Evolutionary conservation across 208 protist genomes (phyloP).

Genomic region (Crithidia fasciculata): DNA sequence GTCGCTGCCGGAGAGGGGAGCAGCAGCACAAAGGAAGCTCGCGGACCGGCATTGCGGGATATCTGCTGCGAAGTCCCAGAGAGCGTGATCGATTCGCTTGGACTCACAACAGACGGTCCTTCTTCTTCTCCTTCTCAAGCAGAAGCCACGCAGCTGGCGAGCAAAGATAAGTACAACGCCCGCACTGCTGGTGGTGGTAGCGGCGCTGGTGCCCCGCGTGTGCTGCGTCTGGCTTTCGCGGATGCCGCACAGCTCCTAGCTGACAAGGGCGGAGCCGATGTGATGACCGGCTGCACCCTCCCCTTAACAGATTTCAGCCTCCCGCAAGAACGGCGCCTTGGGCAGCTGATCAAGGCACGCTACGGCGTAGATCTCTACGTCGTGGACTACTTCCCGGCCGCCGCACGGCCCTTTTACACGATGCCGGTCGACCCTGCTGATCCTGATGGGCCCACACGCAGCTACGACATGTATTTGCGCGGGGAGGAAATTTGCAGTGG

Average conservation of each 20-base stretch:
- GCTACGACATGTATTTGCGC: conserved; percentile 99
- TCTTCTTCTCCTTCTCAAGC: background rate
- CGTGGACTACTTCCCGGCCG: conserved; percentile 96
- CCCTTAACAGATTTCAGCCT: conserved; percentile 87
- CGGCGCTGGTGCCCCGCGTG: conserved; percentile 20
- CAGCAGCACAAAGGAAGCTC: background rate
- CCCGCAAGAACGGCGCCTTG: conserved; percentile 92
- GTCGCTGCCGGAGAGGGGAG: background rate
- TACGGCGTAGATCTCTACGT: conserved; percentile 99
- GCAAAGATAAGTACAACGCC: conserved; percentile 16
- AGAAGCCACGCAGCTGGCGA: background rate
- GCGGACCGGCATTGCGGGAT: conserved; percentile 6
- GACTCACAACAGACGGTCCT: conserved; percentile 3
- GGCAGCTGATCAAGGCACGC: conserved; percentile 94
- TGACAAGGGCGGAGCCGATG: conserved; percentile 7
- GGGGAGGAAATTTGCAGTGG: conserved; percentile 99
- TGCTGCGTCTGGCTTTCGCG: conserved; percentile 25
- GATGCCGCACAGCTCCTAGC: conserved; percentile 23
- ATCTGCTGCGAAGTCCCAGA: conserved; percentile 29
- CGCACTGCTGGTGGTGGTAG: background rate
- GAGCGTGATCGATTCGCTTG: conserved; percentile 3
- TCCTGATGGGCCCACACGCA: conserved; percentile 46
- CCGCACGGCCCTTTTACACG: conserved; percentile 99
- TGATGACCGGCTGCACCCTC: conserved; percentile 3
- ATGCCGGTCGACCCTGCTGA: conserved; percentile 85